Evolutionary conservation across 2,329 filamentous ascomycete genomes (phyloP).

Genomic region (Stagonosporopsis vannaccii): DNA sequence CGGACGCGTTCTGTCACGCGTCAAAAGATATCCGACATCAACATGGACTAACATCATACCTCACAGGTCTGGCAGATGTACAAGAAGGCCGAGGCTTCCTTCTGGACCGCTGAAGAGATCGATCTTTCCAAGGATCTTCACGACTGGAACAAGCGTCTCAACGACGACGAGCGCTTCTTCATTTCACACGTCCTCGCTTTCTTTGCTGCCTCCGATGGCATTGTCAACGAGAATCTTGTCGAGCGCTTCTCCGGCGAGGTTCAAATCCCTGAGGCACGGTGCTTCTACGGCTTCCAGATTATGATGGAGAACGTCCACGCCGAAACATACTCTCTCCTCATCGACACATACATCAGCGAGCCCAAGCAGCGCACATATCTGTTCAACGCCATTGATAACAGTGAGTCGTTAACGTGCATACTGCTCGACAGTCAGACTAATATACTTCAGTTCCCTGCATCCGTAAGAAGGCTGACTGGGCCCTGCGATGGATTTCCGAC

Average conservation of each 20-base stretch:
- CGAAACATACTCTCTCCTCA: constrained; percentile 98
- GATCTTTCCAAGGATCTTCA: constrained; percentile 98
- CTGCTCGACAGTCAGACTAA: constrained; percentile 27
- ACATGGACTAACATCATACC: constrained; percentile 40
- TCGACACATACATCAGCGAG: constrained; percentile 99
- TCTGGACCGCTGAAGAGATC: constrained; percentile 99
- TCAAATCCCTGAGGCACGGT: constrained; percentile 95
- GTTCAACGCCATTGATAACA: constrained; percentile 99
- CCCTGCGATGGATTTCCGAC: constrained; percentile 92
- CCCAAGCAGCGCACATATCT: constrained; percentile 90
- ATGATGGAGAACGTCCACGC: constrained; percentile 99
- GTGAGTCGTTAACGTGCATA: constrained; percentile 58
- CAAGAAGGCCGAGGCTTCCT: constrained; percentile 99
- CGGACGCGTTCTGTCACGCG: constrained; percentile 66
- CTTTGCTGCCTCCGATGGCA: constrained; percentile 98
- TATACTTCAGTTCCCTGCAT: constrained; percentile 81
- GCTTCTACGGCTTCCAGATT: constrained; percentile 99
- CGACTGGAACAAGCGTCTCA: constrained; percentile 98
- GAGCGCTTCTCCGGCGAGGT: constrained; percentile 98
- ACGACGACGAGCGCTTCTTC: constrained; percentile 97
- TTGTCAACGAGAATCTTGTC: constrained; percentile 99
- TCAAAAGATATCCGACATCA: constrained; percentile 51
- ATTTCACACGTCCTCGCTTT: constrained; percentile 98
- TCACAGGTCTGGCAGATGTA: constrained; percentile 99
- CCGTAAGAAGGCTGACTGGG: constrained; percentile 98